phyloP scores from a whole-genome alignment of 768 basidiomycete species.

The Clathrus columnatus region DNA sequence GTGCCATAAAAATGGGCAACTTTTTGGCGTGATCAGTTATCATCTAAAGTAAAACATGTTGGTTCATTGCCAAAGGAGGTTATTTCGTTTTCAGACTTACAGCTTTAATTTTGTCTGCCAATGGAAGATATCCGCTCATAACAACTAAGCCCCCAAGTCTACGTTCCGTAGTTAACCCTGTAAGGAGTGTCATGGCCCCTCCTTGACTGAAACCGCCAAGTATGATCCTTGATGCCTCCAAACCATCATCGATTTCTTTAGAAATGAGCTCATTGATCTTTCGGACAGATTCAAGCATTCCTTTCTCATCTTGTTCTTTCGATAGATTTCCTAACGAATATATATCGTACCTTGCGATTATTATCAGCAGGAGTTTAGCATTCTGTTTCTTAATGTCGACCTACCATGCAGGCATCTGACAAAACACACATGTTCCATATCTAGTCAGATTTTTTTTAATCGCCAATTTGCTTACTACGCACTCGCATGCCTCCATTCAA shows the following conservation, averaged over 20 bases:
- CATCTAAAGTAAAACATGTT: slow-evolving; percentile 37
- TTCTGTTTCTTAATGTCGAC: slow-evolving; percentile 9
- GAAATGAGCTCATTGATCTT: slow-evolving; percentile 62
- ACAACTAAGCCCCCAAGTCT: slow-evolving; percentile 64
- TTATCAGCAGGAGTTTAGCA: not conserved
- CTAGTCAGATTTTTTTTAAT: not conserved
- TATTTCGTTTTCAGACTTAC: slow-evolving; percentile 29
- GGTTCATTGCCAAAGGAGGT: not conserved
- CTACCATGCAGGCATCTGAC: slow-evolving; percentile 66
- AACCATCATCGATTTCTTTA: slow-evolving; percentile 60
- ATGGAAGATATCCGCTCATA: slow-evolving; percentile 74
- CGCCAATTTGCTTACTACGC: not conserved
- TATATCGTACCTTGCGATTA: slow-evolving; percentile 62
- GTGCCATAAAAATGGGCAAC: slow-evolving; percentile 80
- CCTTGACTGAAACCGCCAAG: slow-evolving; percentile 90
- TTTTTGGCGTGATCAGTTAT: slow-evolving; percentile 46
- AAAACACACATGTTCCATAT: too few species aligned
- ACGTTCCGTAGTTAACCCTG: slow-evolving; percentile 56
- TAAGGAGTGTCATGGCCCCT: slow-evolving; percentile 67
- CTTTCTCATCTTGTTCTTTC: slow-evolving; percentile 58
- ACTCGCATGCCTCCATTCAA: slow-evolving; percentile 56
- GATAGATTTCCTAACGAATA: slow-evolving; percentile 46
- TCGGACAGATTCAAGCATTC: slow-evolving; percentile 59
- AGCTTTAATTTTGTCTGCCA: slow-evolving; percentile 54
- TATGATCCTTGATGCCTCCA: slow-evolving; percentile 61